phyloP scores from a whole-genome alignment of 805 yeast species.

The Yarrowia deformans region DNA sequence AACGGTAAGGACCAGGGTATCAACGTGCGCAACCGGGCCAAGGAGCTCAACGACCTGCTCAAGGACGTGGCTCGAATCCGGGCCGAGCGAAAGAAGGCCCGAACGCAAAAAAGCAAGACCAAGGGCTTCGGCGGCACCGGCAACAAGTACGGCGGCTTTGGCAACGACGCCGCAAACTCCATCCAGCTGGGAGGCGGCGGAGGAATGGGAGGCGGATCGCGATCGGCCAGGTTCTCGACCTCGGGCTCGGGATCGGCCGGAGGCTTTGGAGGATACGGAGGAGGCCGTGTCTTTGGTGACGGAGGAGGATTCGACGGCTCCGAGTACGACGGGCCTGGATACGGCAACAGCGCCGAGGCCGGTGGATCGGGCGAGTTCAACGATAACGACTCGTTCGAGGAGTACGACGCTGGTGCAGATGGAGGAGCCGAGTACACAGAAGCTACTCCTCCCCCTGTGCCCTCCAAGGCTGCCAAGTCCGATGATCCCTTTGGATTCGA shows the following conservation, averaged over 20 bases:
- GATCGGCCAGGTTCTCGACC: conserved; percentile 37
- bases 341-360: conserved; percentile 40
- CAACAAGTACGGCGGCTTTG: conserved; percentile 51
- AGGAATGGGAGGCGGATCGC: conserved; percentile 38
- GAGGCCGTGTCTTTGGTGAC: conserved; percentile 53
- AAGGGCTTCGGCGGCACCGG: conserved; percentile 54
- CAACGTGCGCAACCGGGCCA: conserved; percentile 90
- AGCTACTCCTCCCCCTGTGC: conserved; percentile 36
- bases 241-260: conserved; percentile 11
- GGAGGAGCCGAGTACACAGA: background rate
- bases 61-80: conserved; percentile 80
- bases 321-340: conserved; percentile 49
- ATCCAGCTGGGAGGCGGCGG: conserved; percentile 18
- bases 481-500: conserved; percentile 43
- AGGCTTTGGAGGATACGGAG: conserved; percentile 47
- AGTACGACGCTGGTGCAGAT: conserved; percentile 48
- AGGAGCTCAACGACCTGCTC: conserved; percentile 71
- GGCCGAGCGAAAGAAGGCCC: conserved; percentile 87
- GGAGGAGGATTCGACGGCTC: conserved; percentile 53
- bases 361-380: conserved; percentile 35
- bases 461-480: conserved; percentile 34
- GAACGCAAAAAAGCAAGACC: conserved; percentile 81
- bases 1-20: conserved; percentile 96
- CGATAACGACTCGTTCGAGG: conserved; percentile 52
- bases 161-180: conserved; percentile 48